Evolutionary conservation across 768 basidiomycete species (phyloP).

Genomic region (Tricholomella constricta): DNA sequence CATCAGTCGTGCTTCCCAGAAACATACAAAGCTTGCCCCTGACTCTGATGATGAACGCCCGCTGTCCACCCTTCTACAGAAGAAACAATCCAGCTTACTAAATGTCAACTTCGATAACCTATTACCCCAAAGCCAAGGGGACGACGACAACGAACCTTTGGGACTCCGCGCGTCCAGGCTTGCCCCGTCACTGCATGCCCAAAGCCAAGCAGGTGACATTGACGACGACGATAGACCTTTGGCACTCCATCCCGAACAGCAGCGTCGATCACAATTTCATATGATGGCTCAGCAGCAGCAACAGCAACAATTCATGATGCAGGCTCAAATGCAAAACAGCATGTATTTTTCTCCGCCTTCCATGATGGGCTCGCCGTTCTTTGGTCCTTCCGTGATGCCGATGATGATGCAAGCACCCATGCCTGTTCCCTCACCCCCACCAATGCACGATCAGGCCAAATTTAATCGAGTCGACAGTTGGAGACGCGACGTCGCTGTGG

Average conservation of each 20-base stretch:
- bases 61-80: conserved; percentile 58
- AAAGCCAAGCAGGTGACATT: conserved; percentile 47
- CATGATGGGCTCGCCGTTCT: conserved; percentile 73
- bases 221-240: conserved; percentile 75
- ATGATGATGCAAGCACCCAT: conserved; percentile 47
- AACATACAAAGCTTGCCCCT: conserved; percentile 31
- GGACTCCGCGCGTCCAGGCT: conserved; percentile 65
- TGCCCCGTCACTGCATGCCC: conserved; percentile 24
- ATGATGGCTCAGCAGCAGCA: conserved; percentile 56
- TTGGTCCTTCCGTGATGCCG: conserved; percentile 56
- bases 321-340: conserved; percentile 72
- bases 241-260: conserved; percentile 77
- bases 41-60: conserved; percentile 78
- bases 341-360: conserved; percentile 71
- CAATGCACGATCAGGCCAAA: conserved; percentile 64
- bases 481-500: conserved; percentile 77
- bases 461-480: conserved; percentile 76
- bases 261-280: conserved; percentile 70
- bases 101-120: conserved; percentile 43
- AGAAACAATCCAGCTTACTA: conserved; percentile 44
- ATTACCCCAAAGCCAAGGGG: conserved; percentile 26
- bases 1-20: conserved; percentile 54
- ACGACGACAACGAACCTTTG: conserved; percentile 73
- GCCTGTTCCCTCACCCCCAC: conserved; percentile 61
- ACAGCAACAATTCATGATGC: conserved; percentile 72